phyloP scores from a whole-genome alignment of 2,329 filamentous ascomycete species.

The Neofusicoccum laricinum region DNA sequence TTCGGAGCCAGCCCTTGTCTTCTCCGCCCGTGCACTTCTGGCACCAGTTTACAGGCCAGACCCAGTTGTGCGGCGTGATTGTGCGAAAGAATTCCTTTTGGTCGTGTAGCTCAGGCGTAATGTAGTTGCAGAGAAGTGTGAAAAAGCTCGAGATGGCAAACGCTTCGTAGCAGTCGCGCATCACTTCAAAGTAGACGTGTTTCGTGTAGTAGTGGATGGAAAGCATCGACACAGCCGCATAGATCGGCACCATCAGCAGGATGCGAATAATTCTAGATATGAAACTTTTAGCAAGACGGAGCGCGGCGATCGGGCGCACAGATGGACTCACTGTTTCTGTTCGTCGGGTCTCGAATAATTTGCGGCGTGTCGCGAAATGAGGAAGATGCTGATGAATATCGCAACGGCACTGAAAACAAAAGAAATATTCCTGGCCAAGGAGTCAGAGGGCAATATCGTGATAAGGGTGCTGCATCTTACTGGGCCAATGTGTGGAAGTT shows the following conservation, averaged over 20 bases:
- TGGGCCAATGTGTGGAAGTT: conserved; percentile 7
- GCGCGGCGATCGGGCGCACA: too few species aligned
- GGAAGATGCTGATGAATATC: conserved; percentile 49
- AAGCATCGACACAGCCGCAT: conserved; percentile 70
- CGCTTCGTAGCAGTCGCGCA: conserved; percentile 84
- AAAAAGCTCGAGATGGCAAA: conserved; percentile 88
- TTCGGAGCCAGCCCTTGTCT: conserved; percentile 64
- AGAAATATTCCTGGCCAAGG: conserved; percentile 37
- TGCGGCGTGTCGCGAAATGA: conserved; percentile 57
- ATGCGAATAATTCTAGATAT: conserved; percentile 74
- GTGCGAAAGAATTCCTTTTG: conserved; percentile 80
- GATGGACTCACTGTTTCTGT: conserved; percentile 54
- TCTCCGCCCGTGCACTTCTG: conserved; percentile 68
- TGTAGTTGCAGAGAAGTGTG: conserved; percentile 75
- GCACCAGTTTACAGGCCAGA: conserved; percentile 69
- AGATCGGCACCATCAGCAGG: conserved; percentile 82
- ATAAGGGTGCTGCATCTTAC: neutral
- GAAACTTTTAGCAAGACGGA: neutral
- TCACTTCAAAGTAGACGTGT: conserved; percentile 75
- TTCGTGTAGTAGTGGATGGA: conserved; percentile 72
- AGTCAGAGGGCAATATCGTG: neutral
- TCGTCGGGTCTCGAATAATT: conserved; percentile 60
- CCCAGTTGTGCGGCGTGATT: conserved; percentile 68
- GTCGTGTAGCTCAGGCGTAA: conserved; percentile 70
- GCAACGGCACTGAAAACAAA: conserved; percentile 53